These are phyloP conservation scores for Xylaria sp. DNA, from an alignment of 2,329 filamentous ascomycete genomes.

Conservation along the genomic window DNA sequence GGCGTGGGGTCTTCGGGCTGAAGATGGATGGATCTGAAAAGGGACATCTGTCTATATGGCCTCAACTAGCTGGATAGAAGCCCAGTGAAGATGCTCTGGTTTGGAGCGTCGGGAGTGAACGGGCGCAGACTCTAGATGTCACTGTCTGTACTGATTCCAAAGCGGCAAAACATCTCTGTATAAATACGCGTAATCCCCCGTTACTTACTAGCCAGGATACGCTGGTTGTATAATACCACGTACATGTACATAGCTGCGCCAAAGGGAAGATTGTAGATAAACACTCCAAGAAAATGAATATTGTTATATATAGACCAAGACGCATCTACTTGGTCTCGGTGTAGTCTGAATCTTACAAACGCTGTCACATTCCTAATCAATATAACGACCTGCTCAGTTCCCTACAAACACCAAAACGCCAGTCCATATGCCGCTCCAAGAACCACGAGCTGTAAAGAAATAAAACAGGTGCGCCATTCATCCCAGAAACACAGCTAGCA, in stretches of 20 bases:
- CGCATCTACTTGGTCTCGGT: slow-evolving; percentile 6
- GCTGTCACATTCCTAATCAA: slow-evolving; percentile 2
- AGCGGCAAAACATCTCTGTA: not conserved
- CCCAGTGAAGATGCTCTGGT: not conserved
- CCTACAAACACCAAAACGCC: slow-evolving; percentile 37
- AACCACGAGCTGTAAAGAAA: slow-evolving; percentile 29
- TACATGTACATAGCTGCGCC: not conserved
- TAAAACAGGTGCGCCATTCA: slow-evolving; percentile 54
- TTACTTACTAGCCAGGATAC: not conserved
- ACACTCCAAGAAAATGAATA: not conserved
- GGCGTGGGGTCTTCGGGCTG: not conserved
- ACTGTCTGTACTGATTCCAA: not conserved
- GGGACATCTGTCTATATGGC: too few species aligned
- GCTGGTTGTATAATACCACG: slow-evolving; percentile 7
- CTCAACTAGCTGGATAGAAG: not conserved
- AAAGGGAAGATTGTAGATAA: not conserved
- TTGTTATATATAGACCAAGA: slow-evolving; percentile 16
- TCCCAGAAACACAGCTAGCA: slow-evolving; percentile 85
- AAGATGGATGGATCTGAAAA: not conserved
- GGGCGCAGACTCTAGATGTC: not conserved
- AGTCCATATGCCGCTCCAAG: slow-evolving; percentile 21
- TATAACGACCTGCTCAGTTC: not conserved
- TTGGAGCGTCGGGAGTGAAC: not conserved
- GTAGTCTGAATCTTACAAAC: slow-evolving; percentile 21
- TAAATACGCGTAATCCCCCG: not conserved